Evolutionary conservation across 2,329 filamentous ascomycete species (phyloP), one percentile per base, ranked within the genome.

Genomic region (Aulographum hederae): DNA sequence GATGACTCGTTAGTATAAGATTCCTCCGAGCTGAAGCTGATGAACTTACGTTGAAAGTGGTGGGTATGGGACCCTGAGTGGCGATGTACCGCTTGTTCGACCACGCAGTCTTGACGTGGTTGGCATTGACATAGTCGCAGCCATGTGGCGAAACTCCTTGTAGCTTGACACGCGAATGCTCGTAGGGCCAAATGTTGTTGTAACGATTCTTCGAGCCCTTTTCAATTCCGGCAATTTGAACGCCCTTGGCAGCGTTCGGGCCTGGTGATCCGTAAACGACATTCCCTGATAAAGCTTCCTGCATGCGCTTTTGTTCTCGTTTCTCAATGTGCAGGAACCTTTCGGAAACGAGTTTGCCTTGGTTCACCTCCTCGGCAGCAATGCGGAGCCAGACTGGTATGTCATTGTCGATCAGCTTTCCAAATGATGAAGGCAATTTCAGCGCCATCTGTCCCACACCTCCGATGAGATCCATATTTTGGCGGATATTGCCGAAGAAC

Each of bases 61-160:
- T 74, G 14, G 89, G 89, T 23, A 95, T 68, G 6, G 89, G 89
- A 1, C 84, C 89, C 52, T 98, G 89, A 10, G 84, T 86, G 30
- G 86, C 86, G 53, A 98, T 95, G 48, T 98, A 98, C 26, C 73
- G 70, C 60, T 92, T 94, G 50, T 91, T 76, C 40, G 80, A 92
- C 42, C 77, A 68, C 18, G 73, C 68, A 1, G 85, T 69, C 48
- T 78, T 75, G 38, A 95, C 61, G 42, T 92, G 72, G 49, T 80
- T 95, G 13, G 85, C 89, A 47, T 98, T 98, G 55, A 98, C 73
- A 46, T 98, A 98, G 51, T 98, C 89, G 51, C 86, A 93, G 10
- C 74, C 76, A 2, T 66, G 58, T 0, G 67, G 58, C n/a, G n/a
- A n/a, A 21, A 76, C 69, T 26, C 71, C 69, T 40, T 78, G 65